Base-by-base conservation (phyloP, 129 eudicot species). In the Oenanthe sinensis region DNA sequence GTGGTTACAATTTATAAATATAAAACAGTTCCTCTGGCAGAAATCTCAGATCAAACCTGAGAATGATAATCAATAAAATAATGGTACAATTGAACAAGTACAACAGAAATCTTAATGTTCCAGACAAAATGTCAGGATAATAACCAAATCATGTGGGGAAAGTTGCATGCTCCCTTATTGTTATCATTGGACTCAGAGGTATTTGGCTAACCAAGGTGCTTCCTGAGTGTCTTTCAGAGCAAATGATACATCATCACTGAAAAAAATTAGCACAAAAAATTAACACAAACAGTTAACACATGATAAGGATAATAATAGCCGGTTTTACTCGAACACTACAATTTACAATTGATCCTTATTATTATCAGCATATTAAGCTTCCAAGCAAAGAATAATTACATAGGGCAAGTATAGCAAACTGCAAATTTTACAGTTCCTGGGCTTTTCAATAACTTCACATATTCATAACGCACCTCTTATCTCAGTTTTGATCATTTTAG, bases 241-340 rank as follows among this genome's bases (percentile, higher is more conserved):
- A 86, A 96, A 96, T 50, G 88, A 78, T 65, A 96, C 99, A 84
- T 96, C 99, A 81, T 92, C 99, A 80, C 97, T 96, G 96, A 85
- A 76, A 83, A 58, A 42, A 79, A 40, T 13, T 8, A 77, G 62
- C 40, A 76, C 36, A 76, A 83, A 55, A 42, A 79, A 30, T 14
- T 9, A 77, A 70, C 42, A 76, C 15, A 77, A 26, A 50, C 14
- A 26, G 39, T 14, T 48, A 6, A 79, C 74, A 12, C 2, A 2
- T 69, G 8, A 12, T 71, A 6, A 71, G 10, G 26, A 20, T 40
- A 42, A 71, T 71, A 22, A 71, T 42, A 71, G 43, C 44, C 13
- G 73, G n/a, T 68, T 68, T 16, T 4, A 16, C 40, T 68, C 0
- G 0, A 68, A 44, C 22, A 37, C n/a, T 33, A 28, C 43, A 8